A percentile compares a stretch with the other conserved stretches of the same genome.
These are phyloP conservation scores for Penicillium parvum DNA, from an alignment of 495 filamentous ascomycete species.

Conservation along the genomic window DNA sequence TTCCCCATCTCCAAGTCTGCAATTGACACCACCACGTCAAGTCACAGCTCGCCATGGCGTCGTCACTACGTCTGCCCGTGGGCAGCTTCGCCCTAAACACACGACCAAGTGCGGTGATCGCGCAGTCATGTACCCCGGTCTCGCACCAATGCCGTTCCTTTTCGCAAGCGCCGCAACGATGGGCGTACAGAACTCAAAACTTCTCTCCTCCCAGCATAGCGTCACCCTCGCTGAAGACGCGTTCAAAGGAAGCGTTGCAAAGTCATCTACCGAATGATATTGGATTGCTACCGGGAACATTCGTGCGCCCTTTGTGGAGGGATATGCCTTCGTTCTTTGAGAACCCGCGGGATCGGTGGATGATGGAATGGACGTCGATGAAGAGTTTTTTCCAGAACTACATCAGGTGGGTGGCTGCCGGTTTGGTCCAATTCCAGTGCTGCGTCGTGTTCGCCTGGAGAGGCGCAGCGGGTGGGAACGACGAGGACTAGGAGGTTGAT, in stretches of 20 bases:
- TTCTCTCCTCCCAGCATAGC: constrained; percentile 20
- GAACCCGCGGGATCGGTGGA: constrained; percentile 37
- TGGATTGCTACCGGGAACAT: constrained; percentile 54
- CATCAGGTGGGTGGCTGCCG: constrained; percentile 30
- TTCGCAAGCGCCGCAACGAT: constrained; percentile 29
- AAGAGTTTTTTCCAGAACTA: constrained; percentile 38
- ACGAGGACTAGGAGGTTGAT: not conserved
- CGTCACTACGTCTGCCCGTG: constrained; percentile 28
- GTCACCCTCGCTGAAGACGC: constrained; percentile 40
- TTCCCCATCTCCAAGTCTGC: constrained; percentile 7
- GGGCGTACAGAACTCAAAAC: constrained; percentile 22
- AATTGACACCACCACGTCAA: constrained; percentile 5
- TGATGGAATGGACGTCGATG: constrained; percentile 46
- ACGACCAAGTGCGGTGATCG: constrained; percentile 9
- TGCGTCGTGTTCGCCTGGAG: not conserved
- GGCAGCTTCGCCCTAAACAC: constrained; percentile 17
- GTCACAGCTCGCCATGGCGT: constrained; percentile 32
- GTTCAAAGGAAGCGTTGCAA: constrained; percentile 20
- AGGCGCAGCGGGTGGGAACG: not conserved
- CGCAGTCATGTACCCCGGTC: constrained; percentile 10
- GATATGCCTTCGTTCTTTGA: constrained; percentile 54
- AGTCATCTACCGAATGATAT: constrained; percentile 45
- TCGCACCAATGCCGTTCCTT: constrained; percentile 36
- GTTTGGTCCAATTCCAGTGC: not conserved
- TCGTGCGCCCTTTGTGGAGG: constrained; percentile 53